These are phyloP conservation scores for Apiospora kogelbergensis DNA, from an alignment of 2,329 filamentous ascomycete genomes.

Conservation along the genomic window DNA sequence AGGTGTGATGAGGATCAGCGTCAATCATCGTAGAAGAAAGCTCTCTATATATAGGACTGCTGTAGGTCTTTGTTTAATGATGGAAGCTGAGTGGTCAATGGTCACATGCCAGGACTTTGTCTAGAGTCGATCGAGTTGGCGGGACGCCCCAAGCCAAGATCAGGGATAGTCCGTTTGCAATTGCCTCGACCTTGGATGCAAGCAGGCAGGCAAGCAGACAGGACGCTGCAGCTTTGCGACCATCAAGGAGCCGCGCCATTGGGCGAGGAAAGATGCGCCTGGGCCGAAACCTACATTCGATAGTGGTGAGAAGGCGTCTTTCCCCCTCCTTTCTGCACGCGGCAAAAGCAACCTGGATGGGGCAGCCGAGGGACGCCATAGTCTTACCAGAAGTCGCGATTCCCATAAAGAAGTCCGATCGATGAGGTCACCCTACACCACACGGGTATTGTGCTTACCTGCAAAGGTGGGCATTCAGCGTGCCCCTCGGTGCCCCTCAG, in stretches of 20 bases:
- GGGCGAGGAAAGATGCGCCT: not conserved
- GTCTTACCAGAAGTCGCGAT: not conserved
- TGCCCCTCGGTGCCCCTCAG: not conserved
- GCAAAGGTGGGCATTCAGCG: not conserved
- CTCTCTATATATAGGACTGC: conserved; percentile 3
- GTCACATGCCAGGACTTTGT: not conserved
- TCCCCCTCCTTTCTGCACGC: not conserved
- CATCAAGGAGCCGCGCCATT: not conserved
- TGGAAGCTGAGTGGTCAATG: not conserved
- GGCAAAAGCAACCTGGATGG: conserved; percentile 3
- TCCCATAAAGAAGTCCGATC: not conserved
- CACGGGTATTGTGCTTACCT: not conserved
- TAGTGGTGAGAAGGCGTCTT: not conserved
- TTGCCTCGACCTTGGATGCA: not conserved
- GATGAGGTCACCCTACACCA: not conserved
- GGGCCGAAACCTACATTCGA: not conserved
- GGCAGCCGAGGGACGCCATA: not conserved
- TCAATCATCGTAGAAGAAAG: not conserved
- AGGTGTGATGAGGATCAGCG: no score
- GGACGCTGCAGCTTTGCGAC: not conserved
- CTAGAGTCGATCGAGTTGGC: not conserved
- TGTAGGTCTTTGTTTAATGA: not conserved
- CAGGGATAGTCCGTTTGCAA: not conserved
- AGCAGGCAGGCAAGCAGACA: not conserved
- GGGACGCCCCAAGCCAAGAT: not conserved